These are phyloP conservation scores for Castanospermum australe DNA, from an alignment of 306 rosid species.

Conservation along the genomic window DNA sequence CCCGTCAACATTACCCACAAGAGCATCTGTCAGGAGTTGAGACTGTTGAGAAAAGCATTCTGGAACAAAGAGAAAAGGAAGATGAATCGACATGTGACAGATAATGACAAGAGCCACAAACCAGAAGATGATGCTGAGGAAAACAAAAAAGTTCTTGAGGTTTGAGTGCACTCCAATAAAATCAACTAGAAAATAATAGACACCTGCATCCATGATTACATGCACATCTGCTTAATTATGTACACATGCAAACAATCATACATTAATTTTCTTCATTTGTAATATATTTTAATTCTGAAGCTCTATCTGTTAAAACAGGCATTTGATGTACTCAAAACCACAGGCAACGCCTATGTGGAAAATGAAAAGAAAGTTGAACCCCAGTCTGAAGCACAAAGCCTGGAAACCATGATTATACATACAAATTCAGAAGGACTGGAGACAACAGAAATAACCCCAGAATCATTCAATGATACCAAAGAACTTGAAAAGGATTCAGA, in stretches of 20 bases:
- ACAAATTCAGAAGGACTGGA: too few relatives aligned
- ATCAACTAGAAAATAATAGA: neutral
- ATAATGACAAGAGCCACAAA: neutral
- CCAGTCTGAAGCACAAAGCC: too few relatives aligned
- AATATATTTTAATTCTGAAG: neutral
- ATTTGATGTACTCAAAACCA: neutral
- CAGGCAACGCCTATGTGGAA: too few relatives aligned
- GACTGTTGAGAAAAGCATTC: neutral
- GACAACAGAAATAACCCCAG: too few relatives aligned
- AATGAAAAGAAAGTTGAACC: too few relatives aligned
- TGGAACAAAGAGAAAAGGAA: neutral
- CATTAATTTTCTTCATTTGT: neutral
- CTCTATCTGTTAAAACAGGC: neutral
- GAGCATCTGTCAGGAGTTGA: neutral
- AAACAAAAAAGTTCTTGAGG: slow-evolving; percentile 14
- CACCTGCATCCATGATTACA: neutral
- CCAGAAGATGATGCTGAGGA: slow-evolving; percentile 5
- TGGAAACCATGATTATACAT: too few relatives aligned
- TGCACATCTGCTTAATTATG: neutral
- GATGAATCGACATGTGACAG: neutral
- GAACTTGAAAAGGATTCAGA: neutral
- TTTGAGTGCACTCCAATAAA: neutral
- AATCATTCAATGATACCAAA: neutral
- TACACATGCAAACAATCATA: neutral
- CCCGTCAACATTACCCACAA: neutral